Evolutionary conservation across 139 green algal genomes (phyloP), one percentile per base, ranked within the genome.

Genomic region (Klebsormidium nitens): DNA sequence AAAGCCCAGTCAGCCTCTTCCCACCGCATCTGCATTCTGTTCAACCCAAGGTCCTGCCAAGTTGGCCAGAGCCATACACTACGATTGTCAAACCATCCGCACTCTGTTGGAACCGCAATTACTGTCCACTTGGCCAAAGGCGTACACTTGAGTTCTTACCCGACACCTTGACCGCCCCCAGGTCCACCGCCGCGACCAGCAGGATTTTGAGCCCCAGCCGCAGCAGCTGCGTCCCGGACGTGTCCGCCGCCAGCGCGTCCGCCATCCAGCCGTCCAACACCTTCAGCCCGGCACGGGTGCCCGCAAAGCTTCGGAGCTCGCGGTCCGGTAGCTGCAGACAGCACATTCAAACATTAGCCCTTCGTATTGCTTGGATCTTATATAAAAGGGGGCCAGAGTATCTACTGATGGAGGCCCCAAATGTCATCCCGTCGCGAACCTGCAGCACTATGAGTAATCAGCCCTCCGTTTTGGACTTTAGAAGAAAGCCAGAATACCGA

Each of bases 231-330:
- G 44, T n/a, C 4, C 59, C 59, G 36, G 39, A 28, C 23, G 39
- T 66, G 29, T 28, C 28, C 11, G 4, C 28, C 40, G 59, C 38
- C 23, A n/a, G 26, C 66, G 38, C 49, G 66, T n/a, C 66, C 29
- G 31, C 11, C 11, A 74, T 74, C 66, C 66, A 74, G 23, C 31
- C 26, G 29, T 68, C 66, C 2, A 74, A 32, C 39, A 29, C 40
- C 11, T 34, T 32, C 29, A 74, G 66, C n/a, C 66, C 66, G 28
- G 29, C 49, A 5, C 11, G 48, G 29, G 50, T 74, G 47, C 66
- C 66, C 57, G 66, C 66, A 35, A 74, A 26, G 4, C 50, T 44
- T 31, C 34, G 29, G 50, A 63, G 36, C 56, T 26, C 57, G 29
- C 28, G 17, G 5, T 23, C 17, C 8, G 66, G 49, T 31, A 74